phyloP scores from a whole-genome alignment of 352 stramenopile species.

The Phytophthora megakarya region DNA sequence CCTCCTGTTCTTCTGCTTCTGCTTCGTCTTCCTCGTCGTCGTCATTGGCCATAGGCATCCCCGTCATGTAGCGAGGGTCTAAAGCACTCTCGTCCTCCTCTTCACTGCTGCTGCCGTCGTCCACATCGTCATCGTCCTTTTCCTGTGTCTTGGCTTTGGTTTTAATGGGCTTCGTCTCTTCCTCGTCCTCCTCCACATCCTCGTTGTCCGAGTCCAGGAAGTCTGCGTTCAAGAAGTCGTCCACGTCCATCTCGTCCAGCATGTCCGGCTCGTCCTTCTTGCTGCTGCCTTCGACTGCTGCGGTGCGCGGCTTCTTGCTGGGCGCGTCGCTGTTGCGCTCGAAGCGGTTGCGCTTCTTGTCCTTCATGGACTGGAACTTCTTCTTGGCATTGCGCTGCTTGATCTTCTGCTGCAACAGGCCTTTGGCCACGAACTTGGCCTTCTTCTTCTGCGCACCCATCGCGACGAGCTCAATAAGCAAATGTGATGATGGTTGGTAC shows the following conservation, averaged over 20 bases:
- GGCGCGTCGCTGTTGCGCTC: conserved; percentile 69
- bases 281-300: conserved; percentile 15
- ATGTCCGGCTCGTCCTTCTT: conserved; percentile 79
- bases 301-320: conserved; percentile 48
- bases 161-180: conserved; percentile 10
- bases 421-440: conserved; percentile 88
- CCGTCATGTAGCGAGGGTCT: conserved; percentile 78
- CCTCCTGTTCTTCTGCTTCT: conserved; percentile 25
- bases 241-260: conserved; percentile 89
- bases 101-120: conserved; percentile 73
- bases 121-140: conserved; percentile 50
- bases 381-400: conserved; percentile 87
- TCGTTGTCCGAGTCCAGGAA: conserved; percentile 79
- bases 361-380: conserved; percentile 79
- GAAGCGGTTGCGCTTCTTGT: conserved; percentile 74
- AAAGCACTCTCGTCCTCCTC: conserved; percentile 84
- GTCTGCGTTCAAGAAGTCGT: conserved; percentile 85
- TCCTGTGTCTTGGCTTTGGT: conserved; percentile 33
- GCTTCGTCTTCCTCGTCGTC: conserved; percentile 42
- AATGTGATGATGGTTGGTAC: conserved; percentile 40
- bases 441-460: conserved; percentile 87
- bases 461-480: conserved; percentile 22
- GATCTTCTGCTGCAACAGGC: conserved; percentile 76
- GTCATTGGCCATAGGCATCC: conserved; percentile 33
- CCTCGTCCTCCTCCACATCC: conserved; percentile 37